Percentiles rank a stretch among this genome's conserved stretches.
Evolutionary conservation across 306 rosid genomes (phyloP).

Genomic region (Prunus kanzakura): DNA sequence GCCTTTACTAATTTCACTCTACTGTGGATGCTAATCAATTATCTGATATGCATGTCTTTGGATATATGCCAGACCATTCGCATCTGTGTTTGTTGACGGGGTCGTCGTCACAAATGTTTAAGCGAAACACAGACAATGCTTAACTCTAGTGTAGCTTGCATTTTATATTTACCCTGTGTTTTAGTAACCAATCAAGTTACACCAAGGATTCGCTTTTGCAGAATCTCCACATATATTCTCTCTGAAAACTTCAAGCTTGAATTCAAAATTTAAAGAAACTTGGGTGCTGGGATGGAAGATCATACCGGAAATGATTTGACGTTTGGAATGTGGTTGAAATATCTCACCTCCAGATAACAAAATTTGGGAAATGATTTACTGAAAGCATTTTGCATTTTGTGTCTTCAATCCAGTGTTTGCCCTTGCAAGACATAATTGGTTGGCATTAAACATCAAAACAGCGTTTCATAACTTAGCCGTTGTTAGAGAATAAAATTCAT

Average conservation of each 20-base stretch:
- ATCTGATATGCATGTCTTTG: neutral
- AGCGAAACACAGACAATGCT: neutral
- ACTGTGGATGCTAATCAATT: conserved; percentile 23
- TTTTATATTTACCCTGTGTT: neutral
- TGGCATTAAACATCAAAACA: too few relatives aligned
- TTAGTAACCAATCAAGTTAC: neutral
- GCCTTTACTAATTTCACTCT: neutral
- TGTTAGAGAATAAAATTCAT: too few relatives aligned
- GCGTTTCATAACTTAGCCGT: too few relatives aligned
- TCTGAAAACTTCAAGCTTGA: neutral
- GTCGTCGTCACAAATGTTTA: neutral
- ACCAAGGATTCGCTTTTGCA: neutral
- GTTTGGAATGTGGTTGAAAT: neutral
- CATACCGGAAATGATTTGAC: neutral
- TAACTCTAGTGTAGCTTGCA: neutral
- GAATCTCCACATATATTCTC: neutral
- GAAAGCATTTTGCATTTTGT: too few relatives aligned
- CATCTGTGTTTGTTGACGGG: neutral
- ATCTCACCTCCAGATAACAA: neutral
- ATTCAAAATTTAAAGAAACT: too few relatives aligned
- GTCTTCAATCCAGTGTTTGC: too few relatives aligned
- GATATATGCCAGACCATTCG: conserved; percentile 2
- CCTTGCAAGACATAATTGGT: too few relatives aligned
- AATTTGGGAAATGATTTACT: too few relatives aligned
- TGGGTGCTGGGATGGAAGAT: neutral